Evolutionary conservation across 768 basidiomycete genomes (phyloP).

Genomic region (Suillus subluteus): DNA sequence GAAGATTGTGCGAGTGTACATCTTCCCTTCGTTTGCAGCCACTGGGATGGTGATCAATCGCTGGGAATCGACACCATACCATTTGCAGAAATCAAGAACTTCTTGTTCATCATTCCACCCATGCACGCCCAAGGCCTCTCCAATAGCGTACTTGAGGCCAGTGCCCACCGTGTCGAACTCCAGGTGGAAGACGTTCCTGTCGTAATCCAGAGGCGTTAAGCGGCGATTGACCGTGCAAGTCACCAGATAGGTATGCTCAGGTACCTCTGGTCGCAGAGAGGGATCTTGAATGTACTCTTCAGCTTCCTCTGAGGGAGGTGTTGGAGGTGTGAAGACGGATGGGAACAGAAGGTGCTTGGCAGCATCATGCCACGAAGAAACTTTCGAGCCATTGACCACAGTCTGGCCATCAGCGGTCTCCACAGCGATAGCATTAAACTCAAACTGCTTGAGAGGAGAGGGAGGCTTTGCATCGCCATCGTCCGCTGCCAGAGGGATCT

Average conservation of each 20-base stretch:
- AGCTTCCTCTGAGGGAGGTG: constrained; percentile 31
- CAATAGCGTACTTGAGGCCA: constrained; percentile 92
- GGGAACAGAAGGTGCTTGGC: constrained; percentile 91
- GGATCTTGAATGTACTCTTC: constrained; percentile 63
- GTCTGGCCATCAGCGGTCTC: constrained; percentile 61
- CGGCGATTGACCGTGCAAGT: constrained; percentile 94
- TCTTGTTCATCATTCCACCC: constrained; percentile 96
- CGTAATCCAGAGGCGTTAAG: constrained; percentile 92
- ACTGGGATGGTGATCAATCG: constrained; percentile 83
- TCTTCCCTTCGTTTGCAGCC: constrained; percentile 60
- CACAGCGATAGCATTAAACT: constrained; percentile 75
- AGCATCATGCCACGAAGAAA: constrained; percentile 81
- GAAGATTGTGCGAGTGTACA: constrained; percentile 93
- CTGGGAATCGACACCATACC: constrained; percentile 88
- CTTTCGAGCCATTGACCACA: constrained; percentile 60
- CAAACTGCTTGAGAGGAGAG: constrained; percentile 56
- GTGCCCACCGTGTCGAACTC: constrained; percentile 94
- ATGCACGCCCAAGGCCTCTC: constrained; percentile 95
- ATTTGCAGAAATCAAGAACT: constrained; percentile 84
- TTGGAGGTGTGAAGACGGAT: constrained; percentile 66
- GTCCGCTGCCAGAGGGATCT: constrained; percentile 27
- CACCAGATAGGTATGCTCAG: constrained; percentile 91
- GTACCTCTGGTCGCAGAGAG: constrained; percentile 80
- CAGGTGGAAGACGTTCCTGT: constrained; percentile 98
- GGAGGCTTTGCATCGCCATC: constrained; percentile 24